These are phyloP conservation scores for Cenchrus purpureus DNA, from an alignment of 176 grass and related monocot genomes.

Conservation along the genomic window DNA sequence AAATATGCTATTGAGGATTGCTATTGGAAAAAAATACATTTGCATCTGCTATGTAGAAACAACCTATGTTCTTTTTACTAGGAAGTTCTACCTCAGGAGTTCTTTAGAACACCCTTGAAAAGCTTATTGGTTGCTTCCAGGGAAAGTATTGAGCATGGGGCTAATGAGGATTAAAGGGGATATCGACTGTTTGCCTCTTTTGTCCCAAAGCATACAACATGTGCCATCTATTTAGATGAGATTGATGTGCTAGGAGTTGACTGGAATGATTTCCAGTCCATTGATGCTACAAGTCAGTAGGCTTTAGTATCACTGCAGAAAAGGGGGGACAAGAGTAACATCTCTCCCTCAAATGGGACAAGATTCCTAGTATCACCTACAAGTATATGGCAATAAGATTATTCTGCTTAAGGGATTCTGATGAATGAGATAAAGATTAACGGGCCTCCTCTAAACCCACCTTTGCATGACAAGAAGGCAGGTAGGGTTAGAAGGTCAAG, in stretches of 20 bases:
- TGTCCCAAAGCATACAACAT: not conserved
- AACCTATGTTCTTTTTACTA: not conserved
- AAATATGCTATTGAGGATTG: not conserved
- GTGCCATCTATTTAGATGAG: not conserved
- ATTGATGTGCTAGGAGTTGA: slow-evolving; percentile 2
- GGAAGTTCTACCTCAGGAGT: not conserved
- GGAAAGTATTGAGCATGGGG: not conserved
- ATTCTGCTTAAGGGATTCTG: not conserved
- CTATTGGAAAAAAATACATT: slow-evolving; percentile 30
- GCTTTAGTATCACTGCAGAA: not conserved
- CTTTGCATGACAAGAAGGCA: not conserved
- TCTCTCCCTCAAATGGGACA: not conserved
- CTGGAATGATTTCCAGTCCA: slow-evolving; percentile 8
- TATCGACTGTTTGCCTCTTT: not conserved
- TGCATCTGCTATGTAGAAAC: slow-evolving; percentile 15
- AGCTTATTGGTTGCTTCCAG: not conserved
- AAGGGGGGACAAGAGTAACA: not conserved
- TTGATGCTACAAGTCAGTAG: slow-evolving; percentile 16
- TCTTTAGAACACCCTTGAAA: slow-evolving; percentile 24
- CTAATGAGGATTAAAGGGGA: slow-evolving; percentile 9
- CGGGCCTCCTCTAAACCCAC: not conserved
- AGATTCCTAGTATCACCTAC: not conserved
- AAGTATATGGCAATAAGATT: not conserved
- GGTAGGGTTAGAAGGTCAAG: not conserved
- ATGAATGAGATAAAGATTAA: not conserved